Evolutionary conservation across 208 protist genomes (phyloP).

Genomic region (Acanthamoeba polyphaga): DNA sequence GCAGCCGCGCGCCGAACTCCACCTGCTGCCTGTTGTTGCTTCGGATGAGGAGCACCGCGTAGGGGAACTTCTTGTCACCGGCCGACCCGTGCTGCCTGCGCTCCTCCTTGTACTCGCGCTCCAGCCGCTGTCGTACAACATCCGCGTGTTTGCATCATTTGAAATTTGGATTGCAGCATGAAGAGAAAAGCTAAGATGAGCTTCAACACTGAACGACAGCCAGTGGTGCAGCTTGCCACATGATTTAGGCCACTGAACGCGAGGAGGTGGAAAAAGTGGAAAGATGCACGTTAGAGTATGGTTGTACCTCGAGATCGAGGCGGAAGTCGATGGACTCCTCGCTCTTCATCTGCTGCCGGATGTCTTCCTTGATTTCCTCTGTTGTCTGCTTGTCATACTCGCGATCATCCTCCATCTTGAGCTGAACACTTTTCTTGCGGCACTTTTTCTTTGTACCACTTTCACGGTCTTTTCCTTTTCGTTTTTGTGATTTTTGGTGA

Average conservation of each 20-base stretch:
- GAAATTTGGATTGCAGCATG: too few relatives aligned
- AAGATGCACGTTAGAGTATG: neutral
- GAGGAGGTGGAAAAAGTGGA: neutral
- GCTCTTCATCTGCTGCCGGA: constrained; percentile 35
- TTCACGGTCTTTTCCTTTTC: too few relatives aligned
- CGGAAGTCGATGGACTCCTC: constrained; percentile 31
- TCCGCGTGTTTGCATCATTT: too few relatives aligned
- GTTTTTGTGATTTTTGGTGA: too few relatives aligned
- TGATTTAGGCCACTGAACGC: neutral
- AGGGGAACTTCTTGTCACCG: constrained; percentile 21
- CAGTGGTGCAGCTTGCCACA: neutral
- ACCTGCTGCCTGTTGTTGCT: constrained; percentile 4
- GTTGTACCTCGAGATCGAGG: constrained; percentile 4
- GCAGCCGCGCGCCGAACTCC: neutral
- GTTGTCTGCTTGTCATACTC: constrained; percentile 33
- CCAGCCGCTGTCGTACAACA: neutral
- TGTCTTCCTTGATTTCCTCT: constrained; percentile 36
- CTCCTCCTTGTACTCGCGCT: constrained; percentile 48
- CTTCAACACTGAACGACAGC: neutral
- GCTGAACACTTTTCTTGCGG: neutral
- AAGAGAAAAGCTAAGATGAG: too few relatives aligned
- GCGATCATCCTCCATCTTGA: constrained; percentile 8
- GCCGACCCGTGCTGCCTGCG: neutral
- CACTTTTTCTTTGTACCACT: too few relatives aligned
- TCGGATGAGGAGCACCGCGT: constrained; percentile 49